These are phyloP conservation scores for Eucalyptus rudis DNA, from an alignment of 345 rosid genomes.

Conservation along the genomic window DNA sequence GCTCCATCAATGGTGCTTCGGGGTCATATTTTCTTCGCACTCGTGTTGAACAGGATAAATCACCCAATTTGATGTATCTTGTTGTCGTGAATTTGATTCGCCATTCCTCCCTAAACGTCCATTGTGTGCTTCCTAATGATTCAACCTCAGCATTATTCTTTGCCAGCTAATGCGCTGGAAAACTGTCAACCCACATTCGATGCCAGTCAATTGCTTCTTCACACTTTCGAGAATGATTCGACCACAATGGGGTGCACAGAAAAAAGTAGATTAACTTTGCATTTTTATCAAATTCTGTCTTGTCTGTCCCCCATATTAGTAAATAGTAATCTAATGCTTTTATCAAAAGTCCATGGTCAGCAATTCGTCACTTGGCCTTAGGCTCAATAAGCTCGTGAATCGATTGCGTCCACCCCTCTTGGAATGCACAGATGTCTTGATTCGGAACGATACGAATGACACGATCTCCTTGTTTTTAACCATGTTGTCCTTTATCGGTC, in stretches of 20 bases:
- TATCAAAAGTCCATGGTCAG: background rate
- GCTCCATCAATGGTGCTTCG: rapidly evolving
- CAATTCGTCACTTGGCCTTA: background rate
- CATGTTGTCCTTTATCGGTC: background rate
- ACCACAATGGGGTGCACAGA: background rate
- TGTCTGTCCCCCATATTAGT: background rate
- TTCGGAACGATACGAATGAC: background rate
- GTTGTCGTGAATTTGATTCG: background rate
- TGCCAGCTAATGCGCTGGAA: background rate
- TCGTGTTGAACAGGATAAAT: background rate
- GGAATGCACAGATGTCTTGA: background rate
- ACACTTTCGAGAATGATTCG: background rate
- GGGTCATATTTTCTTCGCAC: background rate
- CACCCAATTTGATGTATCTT: rapidly evolving
- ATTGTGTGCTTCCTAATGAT: background rate
- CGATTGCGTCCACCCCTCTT: background rate
- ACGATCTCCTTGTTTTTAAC: background rate
- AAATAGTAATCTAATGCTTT: background rate
- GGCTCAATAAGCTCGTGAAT: background rate
- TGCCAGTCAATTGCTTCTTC: background rate
- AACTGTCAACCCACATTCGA: background rate
- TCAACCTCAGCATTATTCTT: background rate
- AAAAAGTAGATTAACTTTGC: background rate
- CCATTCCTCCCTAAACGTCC: background rate
- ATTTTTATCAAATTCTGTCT: background rate